Evolutionary conservation across 2,329 filamentous ascomycete species (phyloP).

Genomic region (Phoma herbarum): DNA sequence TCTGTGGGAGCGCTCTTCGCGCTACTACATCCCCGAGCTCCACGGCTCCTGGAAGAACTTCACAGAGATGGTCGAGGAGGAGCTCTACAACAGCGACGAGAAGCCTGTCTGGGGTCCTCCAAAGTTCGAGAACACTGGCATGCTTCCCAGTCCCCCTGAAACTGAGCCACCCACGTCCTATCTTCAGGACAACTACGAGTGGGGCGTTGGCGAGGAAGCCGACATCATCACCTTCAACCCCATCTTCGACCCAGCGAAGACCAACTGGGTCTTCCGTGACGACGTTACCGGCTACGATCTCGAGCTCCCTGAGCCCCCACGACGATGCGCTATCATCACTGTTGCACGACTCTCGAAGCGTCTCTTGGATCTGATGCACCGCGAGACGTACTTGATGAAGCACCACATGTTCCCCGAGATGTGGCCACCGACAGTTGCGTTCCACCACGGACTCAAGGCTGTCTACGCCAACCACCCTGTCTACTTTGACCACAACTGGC

Average conservation of each 20-base stretch:
- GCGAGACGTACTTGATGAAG: constrained; percentile 75
- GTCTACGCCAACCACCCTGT: constrained; percentile 81
- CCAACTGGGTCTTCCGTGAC: constrained; percentile 75
- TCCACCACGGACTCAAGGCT: constrained; percentile 81
- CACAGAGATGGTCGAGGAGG: constrained; percentile 69
- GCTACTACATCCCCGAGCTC: constrained; percentile 74
- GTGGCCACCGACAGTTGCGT: constrained; percentile 75
- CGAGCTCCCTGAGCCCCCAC: constrained; percentile 66
- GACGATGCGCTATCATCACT: constrained; percentile 80
- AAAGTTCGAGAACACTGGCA: constrained; percentile 57
- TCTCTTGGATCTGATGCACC: constrained; percentile 78
- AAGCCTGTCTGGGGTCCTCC: constrained; percentile 72
- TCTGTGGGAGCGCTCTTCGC: constrained; percentile 76
- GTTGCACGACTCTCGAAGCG: constrained; percentile 76
- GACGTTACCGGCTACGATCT: constrained; percentile 73
- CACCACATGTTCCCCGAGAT: constrained; percentile 81
- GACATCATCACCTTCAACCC: constrained; percentile 78
- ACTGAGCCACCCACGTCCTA: constrained; percentile 68
- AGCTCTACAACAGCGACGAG: constrained; percentile 59
- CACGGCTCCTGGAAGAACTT: constrained; percentile 76
- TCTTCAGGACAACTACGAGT: constrained; percentile 72
- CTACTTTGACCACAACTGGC: constrained; percentile 80
- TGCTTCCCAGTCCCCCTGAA: constrained; percentile 68
- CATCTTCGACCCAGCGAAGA: constrained; percentile 78
- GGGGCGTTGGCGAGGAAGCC: constrained; percentile 79